Percentiles rank a stretch among this genome's conserved stretches.
These are phyloP conservation scores for Pochonia chlamydosporia DNA, from an alignment of 2,329 filamentous ascomycete genomes.

Conservation along the genomic window DNA sequence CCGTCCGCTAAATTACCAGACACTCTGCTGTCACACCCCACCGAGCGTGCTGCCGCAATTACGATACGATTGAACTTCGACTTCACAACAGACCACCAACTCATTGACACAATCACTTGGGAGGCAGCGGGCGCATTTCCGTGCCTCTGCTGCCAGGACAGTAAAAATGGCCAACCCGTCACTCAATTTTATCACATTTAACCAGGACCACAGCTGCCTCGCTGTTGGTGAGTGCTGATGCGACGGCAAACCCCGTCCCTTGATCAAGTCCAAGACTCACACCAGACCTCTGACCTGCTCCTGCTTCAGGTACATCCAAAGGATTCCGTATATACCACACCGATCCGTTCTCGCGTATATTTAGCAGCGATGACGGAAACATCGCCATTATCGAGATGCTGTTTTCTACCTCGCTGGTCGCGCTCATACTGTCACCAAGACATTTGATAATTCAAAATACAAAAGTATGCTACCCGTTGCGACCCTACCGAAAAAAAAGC, in stretches of 20 bases:
- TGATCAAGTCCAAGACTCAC: slow-evolving; percentile 1
- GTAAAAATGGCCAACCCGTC: slow-evolving; percentile 58
- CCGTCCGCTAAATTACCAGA: too few species aligned
- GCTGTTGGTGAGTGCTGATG: slow-evolving; percentile 68
- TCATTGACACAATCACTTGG: neutral
- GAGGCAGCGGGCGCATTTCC: neutral
- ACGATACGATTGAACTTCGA: neutral
- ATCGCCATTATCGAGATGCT: slow-evolving; percentile 98
- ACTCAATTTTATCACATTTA: slow-evolving; percentile 98
- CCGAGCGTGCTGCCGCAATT: too few species aligned
- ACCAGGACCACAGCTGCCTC: slow-evolving; percentile 96
- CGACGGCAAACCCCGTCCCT: slow-evolving; percentile 5
- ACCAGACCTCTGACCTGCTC: neutral
- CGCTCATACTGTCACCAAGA: slow-evolving; percentile 84
- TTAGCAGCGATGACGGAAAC: slow-evolving; percentile 90
- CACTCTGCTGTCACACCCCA: too few species aligned
- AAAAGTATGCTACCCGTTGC: slow-evolving; percentile 56
- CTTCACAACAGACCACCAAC: neutral
- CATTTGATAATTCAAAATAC: slow-evolving; percentile 96
- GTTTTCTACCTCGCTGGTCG: slow-evolving; percentile 94
- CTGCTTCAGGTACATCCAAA: slow-evolving; percentile 68
- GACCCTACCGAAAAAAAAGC: neutral
- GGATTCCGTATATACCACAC: slow-evolving; percentile 97
- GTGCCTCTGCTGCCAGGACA: slow-evolving; percentile 1
- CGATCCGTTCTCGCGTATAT: slow-evolving; percentile 91